These are phyloP conservation scores for Colletotrichum coccodes DNA, from an alignment of 2,329 filamentous ascomycete genomes.

Conservation along the genomic window DNA sequence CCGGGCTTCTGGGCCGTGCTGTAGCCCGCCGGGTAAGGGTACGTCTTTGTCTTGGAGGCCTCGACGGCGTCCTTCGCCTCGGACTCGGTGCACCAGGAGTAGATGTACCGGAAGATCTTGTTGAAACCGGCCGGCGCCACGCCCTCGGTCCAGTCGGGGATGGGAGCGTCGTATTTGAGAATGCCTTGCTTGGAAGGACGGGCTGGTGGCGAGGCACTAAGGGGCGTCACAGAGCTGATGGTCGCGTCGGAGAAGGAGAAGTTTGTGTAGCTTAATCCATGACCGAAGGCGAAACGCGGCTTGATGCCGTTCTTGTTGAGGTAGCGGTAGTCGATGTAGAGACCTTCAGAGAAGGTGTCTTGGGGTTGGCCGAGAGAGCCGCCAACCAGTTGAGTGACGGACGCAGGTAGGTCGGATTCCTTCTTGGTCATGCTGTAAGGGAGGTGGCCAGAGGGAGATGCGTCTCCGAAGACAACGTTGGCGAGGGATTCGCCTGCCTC, in stretches of 20 bases:
- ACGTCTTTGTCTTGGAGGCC: slow-evolving; percentile 48
- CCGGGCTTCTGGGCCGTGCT: slow-evolving; percentile 54
- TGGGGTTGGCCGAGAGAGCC: slow-evolving; percentile 78
- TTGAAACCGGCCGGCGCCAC: slow-evolving; percentile 69
- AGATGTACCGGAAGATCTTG: slow-evolving; percentile 73
- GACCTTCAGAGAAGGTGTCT: slow-evolving; percentile 83
- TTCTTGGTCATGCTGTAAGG: slow-evolving; percentile 87
- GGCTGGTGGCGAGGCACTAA: slow-evolving; percentile 48
- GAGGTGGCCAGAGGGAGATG: slow-evolving; percentile 81
- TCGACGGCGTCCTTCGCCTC: slow-evolving; percentile 54
- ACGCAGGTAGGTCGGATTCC: slow-evolving; percentile 76
- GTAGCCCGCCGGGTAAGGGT: slow-evolving; percentile 75
- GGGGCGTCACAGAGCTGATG: slow-evolving; percentile 57
- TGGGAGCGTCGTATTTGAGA: slow-evolving; percentile 57
- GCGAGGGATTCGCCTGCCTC: slow-evolving; percentile 86
- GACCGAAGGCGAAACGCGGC: slow-evolving; percentile 88
- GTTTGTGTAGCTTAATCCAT: slow-evolving; percentile 82
- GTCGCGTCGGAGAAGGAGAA: slow-evolving; percentile 69
- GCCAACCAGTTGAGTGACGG: slow-evolving; percentile 47
- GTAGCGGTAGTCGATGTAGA: slow-evolving; percentile 91
- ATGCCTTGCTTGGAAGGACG: slow-evolving; percentile 49
- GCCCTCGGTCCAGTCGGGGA: slow-evolving; percentile 65
- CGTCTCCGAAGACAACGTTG: slow-evolving; percentile 81
- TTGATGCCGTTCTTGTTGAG: slow-evolving; percentile 81
- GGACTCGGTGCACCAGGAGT: slow-evolving; percentile 68